Evolutionary conservation across 129 eudicot genomes (phyloP), one percentile per base, ranked within the genome.

Genomic region (Ambrosia trifida): DNA sequence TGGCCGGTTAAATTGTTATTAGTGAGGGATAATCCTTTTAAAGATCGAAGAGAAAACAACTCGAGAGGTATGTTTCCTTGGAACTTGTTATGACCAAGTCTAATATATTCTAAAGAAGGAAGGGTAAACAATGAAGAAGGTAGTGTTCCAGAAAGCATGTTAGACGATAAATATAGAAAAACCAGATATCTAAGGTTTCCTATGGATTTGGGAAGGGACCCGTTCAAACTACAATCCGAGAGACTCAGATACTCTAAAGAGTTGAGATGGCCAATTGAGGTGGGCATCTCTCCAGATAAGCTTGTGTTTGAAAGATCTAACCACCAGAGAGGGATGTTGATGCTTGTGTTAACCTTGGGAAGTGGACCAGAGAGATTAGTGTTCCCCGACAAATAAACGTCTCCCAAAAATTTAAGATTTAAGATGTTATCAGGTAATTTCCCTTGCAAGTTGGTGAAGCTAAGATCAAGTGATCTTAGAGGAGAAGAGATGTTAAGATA

Each of bases 351-450:
- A 10, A 68, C 13, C 31, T 50, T 49, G 44, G 80, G 83, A 2
- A 70, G 51, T 16, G 4, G 41, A 54, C 68, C 72, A 7, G 73
- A 71, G 52, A 83, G 72, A 4, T 30, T 2, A 0, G 0, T 6
- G 77, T 77, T 73, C 4, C 1, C 17, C 0, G 2, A 0, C 51
- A 83, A 32, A 46, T 45, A 7, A 3, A 79, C 57, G 11, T 12
- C 12, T 69, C 67, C 43, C 79, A 81, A 72, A 16, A 72, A 35
- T 9, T 73, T 79, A 13, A 82, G 65, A 44, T 64, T 80, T 38
- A 85, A 72, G n/a, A 78, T 36, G 9, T 68, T 68, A 38, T 58
- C 38, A 14, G 84, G 84, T 65, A 85, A 18, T 19, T 60, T 54
- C 32, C 80, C 86, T 4, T 33, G 69, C 24, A 85, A 28, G 11